Evolutionary conservation across 352 stramenopile genomes (phyloP).

Genomic region (Globisporangium carolinianum): DNA sequence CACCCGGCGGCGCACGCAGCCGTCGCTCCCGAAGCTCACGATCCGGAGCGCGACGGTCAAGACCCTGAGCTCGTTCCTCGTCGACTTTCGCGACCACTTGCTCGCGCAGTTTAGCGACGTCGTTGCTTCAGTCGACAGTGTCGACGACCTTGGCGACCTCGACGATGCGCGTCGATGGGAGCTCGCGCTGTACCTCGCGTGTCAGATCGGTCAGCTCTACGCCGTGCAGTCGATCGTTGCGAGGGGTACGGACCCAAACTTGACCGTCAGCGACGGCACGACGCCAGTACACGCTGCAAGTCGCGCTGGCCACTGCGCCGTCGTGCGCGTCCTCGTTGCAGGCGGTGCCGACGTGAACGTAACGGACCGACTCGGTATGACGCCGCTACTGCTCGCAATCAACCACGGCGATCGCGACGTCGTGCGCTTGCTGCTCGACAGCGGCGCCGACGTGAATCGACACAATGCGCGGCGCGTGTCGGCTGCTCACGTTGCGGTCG

Average conservation of each 20-base stretch:
- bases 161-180: constrained; percentile 39
- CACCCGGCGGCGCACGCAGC: constrained; percentile 9
- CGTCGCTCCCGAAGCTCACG: constrained; percentile 30
- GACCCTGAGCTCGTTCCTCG: constrained; percentile 32
- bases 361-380: constrained; percentile 26
- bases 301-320: constrained; percentile 32
- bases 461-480: constrained; percentile 36
- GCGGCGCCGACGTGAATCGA: constrained; percentile 42
- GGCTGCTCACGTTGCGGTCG: constrained; percentile 40
- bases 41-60: constrained; percentile 23
- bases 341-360: too few species aligned
- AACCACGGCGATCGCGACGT: constrained; percentile 37
- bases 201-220: constrained; percentile 35
- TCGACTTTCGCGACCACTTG: constrained; percentile 42
- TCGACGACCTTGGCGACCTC: too few species aligned
- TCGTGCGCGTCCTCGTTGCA: constrained; percentile 25
- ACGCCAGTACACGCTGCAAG: constrained; percentile 44
- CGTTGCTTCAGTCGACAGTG: neutral
- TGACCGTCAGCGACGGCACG: constrained; percentile 24
- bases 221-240: constrained; percentile 40
- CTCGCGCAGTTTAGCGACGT: constrained; percentile 23
- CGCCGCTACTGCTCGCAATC: constrained; percentile 42
- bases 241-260: constrained; percentile 34
- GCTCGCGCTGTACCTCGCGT: constrained; percentile 39
- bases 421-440: constrained; percentile 37